Evolutionary conservation across 2,329 filamentous ascomycete genomes (phyloP).

Genomic region (Hyphodiscus sp.): DNA sequence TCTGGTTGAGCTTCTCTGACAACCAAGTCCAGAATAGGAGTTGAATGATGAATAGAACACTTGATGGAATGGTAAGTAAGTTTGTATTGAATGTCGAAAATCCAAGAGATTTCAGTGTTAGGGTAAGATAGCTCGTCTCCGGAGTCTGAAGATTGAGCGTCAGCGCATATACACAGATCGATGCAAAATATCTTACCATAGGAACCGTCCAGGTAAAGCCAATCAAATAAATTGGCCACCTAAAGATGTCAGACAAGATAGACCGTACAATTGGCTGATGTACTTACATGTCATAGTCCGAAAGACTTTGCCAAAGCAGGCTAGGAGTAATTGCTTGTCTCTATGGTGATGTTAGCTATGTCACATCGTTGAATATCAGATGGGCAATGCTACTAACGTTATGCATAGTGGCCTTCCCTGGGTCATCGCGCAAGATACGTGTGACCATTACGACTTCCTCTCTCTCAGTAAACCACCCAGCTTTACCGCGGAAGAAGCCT

Average conservation of each 20-base stretch:
- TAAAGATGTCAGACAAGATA: not conserved
- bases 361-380: not conserved
- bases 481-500: conserved; percentile 46
- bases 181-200: not conserved
- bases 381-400: conserved; percentile 25
- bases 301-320: conserved; percentile 38
- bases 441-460: conserved; percentile 59
- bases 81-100: conserved; percentile 20
- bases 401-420: conserved; percentile 40
- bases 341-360: conserved; percentile 2
- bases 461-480: conserved; percentile 46
- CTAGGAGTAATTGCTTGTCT: conserved; percentile 26
- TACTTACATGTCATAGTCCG: conserved; percentile 41
- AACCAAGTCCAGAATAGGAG: conserved; percentile 40
- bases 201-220: conserved; percentile 9
- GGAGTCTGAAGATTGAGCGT: conserved; percentile 10
- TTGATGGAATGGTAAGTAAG: conserved; percentile 23
- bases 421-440: conserved; percentile 47
- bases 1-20: conserved; percentile 34
- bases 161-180: conserved; percentile 7
- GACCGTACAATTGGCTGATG: not conserved
- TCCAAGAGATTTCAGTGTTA: conserved; percentile 13
- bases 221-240: conserved; percentile 38
- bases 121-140: conserved; percentile 12
- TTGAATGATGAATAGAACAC: conserved; percentile 36